Base-by-base conservation (phyloP, 345 rosid genomes). In the Rhizophora apiculata region DNA sequence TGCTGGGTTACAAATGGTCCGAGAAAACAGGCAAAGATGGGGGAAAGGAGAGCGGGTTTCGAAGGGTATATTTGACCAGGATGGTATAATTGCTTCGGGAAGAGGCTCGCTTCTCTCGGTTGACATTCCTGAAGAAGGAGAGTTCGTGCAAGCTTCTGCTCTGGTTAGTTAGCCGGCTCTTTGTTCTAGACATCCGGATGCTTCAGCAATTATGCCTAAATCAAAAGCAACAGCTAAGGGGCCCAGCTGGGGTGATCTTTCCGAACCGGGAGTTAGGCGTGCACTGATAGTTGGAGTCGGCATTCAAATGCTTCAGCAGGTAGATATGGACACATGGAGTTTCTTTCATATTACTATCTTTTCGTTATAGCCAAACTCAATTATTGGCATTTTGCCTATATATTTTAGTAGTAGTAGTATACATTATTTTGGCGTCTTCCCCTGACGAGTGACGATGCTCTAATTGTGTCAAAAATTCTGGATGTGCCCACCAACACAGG, bases 181-280 rank as follows among this genome's bases (percentile, higher is more conserved):
- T 24, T 69, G 54, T 30, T 64, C 79, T 1, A 48, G 34, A 31
- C 55, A 27, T 55, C 68, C 74, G 16, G 49, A 39, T 6, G 71
- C 43, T 0, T 22, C 73, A 24, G 55, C 58, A n/a, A 15, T 21
- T 18, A 39, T 52, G 39, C 72, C 64, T 8, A 58, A 63, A 21
- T 37, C 74, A 9, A 34, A 51, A 60, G n/a, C 60, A 30, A 26
- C 67, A 5, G 24, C 63, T 34, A 68, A 55, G 22, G 79, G 71
- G 18, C 56, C 77, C 13, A 39, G 64, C 27, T 71, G 72, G 72
- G 18, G 27, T 13, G 76, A 72, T 30, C 78, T 79, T 29, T 70
- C 64, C 7, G 86, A 82, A 63, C 83, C 86, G 15, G 86, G 86
- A 64, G 75, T 79, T 56, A 78, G 70, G 71, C 80, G 78, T 6